Base-by-base conservation (phyloP, 2,329 filamentous ascomycete genomes). In the Aspergillus ustus region DNA sequence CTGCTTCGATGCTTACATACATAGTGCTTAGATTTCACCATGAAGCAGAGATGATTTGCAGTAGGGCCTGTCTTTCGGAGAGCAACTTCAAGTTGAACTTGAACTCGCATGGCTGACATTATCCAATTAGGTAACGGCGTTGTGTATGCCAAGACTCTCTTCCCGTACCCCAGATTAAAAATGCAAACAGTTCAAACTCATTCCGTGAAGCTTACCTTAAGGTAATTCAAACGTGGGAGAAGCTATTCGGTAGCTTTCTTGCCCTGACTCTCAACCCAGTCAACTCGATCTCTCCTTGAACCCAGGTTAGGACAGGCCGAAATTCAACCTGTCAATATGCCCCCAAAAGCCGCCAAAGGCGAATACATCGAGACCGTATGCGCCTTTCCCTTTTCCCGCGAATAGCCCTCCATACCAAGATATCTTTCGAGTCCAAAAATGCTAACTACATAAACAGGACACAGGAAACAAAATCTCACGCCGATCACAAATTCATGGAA, bases 391-490 rank as follows among this genome's bases (percentile, higher is more conserved):
- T 4, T 1, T 55, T 7, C 11, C 17, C 17, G 40, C 3, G 52
- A 34, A 45, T 54, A 3, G 51, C 44, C 44, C 43, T 59, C 52
- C 20, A 56, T 56, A 62, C 20, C 34, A 40, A 15, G 11, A 15
- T 11, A 15, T 5, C 34, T 13, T 40, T 13, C 4, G 34, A 13
- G 34, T 40, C 11, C 48, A 49, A 49, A 55, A 37, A 25, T 34
- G 40, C 49, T 49, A 57, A 20, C 54, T 64, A 59, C 34, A 40
- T 53, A 46, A 19, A 46, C 69, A 96, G 93, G 94, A 98, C 80
- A 97, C 93, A 2, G 95, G 95, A 68, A 99, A 99, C 85, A 98
- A 98, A 82, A 95, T 99, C 72, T 94, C 93, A 44, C 92, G 95
- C 68, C 92, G 92, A 69, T 91, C 92, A 64, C 89, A 90, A 74